Percentiles rank a stretch among this genome's conserved stretches.
Evolutionary conservation across 805 yeast genomes (phyloP).

Genomic region (Candida sanyiensis): DNA sequence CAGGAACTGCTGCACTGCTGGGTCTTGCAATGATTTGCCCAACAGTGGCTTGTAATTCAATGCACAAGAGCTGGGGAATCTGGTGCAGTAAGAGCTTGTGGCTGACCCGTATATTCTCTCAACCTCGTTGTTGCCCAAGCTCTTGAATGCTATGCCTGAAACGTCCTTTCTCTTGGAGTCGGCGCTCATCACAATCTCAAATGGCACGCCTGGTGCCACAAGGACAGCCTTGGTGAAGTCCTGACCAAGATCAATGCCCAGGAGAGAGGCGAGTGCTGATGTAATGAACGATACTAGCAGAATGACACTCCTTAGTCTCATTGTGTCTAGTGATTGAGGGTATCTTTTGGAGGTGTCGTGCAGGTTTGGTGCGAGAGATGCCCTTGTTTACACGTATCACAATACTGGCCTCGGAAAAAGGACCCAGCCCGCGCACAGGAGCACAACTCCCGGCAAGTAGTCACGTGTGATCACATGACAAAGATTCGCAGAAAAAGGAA

Average conservation of each 20-base stretch:
- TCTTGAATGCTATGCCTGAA: slow-evolving; percentile 66
- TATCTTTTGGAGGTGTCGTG: background rate
- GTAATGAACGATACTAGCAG: slow-evolving; percentile 10
- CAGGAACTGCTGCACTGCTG: slow-evolving; percentile 41
- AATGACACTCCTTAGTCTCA: slow-evolving; percentile 7
- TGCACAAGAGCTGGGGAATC: slow-evolving; percentile 68
- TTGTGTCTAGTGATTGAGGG: background rate
- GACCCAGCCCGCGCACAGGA: too few species aligned
- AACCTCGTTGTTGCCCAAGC: slow-evolving; percentile 38
- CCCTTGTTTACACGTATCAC: slow-evolving; percentile 2
- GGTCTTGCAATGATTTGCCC: slow-evolving; percentile 53
- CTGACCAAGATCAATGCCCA: slow-evolving; percentile 88
- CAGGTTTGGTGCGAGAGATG: background rate
- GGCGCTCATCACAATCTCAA: slow-evolving; percentile 82
- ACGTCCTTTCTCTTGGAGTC: slow-evolving; percentile 90
- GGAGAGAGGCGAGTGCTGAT: slow-evolving; percentile 48
- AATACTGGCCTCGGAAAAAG: background rate
- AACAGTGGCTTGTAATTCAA: slow-evolving; percentile 63
- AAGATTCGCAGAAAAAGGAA: too few species aligned
- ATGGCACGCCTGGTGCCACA: slow-evolving; percentile 85
- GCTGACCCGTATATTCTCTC: slow-evolving; percentile 77
- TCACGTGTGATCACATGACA: background rate
- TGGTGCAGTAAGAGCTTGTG: slow-evolving; percentile 61
- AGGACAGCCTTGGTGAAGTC: slow-evolving; percentile 82
- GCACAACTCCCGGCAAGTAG: background rate